Evolutionary conservation across 164 flowering plant species (phyloP).

Genomic region (Sedum album): DNA sequence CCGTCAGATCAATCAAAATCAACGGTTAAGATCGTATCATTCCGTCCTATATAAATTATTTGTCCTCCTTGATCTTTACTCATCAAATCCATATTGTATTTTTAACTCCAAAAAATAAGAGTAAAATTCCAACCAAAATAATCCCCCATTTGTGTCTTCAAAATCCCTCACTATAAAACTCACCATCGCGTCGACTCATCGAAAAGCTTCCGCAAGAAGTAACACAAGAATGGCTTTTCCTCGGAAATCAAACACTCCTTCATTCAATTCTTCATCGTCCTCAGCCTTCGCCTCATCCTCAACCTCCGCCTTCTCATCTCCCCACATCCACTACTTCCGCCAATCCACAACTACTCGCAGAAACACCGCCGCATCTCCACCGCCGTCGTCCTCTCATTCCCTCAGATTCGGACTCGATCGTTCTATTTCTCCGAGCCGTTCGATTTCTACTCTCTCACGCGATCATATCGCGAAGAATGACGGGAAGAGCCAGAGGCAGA

Average conservation of each 20-base stretch:
- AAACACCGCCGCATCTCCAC: conserved; percentile 14
- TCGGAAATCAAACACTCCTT: background rate
- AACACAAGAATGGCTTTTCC: background rate
- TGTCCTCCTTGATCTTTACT: too few relatives aligned
- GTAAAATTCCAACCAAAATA: background rate
- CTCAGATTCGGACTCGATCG: conserved; percentile 29
- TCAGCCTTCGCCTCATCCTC: conserved; percentile 21
- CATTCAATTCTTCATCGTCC: conserved; percentile 11
- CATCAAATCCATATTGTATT: too few relatives aligned
- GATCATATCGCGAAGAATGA: background rate
- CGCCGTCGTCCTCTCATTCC: conserved; percentile 18
- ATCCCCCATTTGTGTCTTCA: background rate
- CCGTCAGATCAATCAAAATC: too few relatives aligned
- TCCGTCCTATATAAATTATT: too few relatives aligned
- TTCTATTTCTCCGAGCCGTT: conserved; percentile 23
- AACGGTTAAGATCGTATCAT: too few relatives aligned
- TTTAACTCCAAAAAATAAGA: background rate
- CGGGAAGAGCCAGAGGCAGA: background rate
- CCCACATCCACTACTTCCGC: conserved; percentile 17
- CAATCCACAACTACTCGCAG: conserved; percentile 20
- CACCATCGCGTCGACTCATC: background rate
- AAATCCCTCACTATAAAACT: background rate
- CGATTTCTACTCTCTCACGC: conserved; percentile 17
- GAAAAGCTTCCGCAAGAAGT: background rate
- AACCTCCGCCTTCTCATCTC: conserved; percentile 23